phyloP scores from a whole-genome alignment of 805 yeast species.

The Candida orba region DNA sequence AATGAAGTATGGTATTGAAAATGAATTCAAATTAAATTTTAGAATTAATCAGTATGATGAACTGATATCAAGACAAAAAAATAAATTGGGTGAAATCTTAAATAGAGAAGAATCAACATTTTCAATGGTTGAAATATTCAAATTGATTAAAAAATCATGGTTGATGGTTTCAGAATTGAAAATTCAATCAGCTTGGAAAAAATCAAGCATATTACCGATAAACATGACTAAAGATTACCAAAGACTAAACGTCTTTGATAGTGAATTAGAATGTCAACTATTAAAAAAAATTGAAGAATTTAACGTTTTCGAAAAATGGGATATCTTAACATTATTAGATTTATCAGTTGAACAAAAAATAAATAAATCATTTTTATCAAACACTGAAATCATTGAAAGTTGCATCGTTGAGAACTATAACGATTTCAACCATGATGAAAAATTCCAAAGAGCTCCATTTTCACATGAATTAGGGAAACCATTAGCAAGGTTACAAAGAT shows the following conservation, averaged over 20 bases:
- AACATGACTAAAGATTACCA: conserved; percentile 23
- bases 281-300: conserved; percentile 37
- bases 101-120: conserved; percentile 35
- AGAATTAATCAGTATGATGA: conserved; percentile 49
- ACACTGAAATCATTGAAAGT: conserved; percentile 54
- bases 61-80: conserved; percentile 23
- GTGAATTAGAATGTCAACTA: conserved; percentile 34
- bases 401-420: conserved; percentile 41
- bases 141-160: conserved; percentile 55
- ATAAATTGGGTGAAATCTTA: conserved; percentile 13
- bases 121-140: conserved; percentile 49
- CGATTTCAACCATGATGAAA: conserved; percentile 9
- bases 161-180: conserved; percentile 30
- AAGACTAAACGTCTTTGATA: conserved; percentile 27
- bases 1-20: conserved; percentile 56
- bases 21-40: conserved; percentile 52
- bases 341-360: conserved; percentile 37
- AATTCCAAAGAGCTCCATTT: conserved; percentile 18
- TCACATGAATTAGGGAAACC: conserved; percentile 22
- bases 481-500: conserved; percentile 17
- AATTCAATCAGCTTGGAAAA: conserved; percentile 37
- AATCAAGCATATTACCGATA: conserved; percentile 34
- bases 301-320: conserved; percentile 53
- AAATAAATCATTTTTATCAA: conserved; percentile 41
- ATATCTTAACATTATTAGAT: conserved; percentile 45